Evolutionary conservation across 495 filamentous ascomycete species (phyloP), one percentile per base, ranked within the genome.

Genomic region (Hypoxylon lienhwacheense): DNA sequence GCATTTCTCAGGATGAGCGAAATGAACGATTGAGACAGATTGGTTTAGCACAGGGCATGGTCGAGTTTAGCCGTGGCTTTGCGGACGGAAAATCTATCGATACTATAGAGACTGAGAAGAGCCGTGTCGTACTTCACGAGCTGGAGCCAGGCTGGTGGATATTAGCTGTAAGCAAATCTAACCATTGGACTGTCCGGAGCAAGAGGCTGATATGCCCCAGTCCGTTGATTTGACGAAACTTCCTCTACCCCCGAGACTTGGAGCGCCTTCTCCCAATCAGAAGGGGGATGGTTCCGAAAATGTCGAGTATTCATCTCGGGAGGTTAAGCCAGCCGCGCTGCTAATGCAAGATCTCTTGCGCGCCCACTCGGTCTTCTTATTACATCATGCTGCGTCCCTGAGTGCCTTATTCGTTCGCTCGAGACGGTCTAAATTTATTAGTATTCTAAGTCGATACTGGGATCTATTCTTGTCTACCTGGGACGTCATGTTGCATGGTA

Each of bases 11-110:
- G 31, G 81, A 88, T 59, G 78, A 87, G 43, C 80, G 77, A 52
- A 95, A 97, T 67, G 86, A 92, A 72, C 85, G 81, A 55, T 70
- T 97, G 63, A 81, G 95, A 54, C 90, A 95, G 73, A 88, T 98
- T 67, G 93, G 93, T n/a, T 81, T 98, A 57, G 95, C 93, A 43
- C 93, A 99, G 75, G 93, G 91, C 45, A 96, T 97, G 83, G 89
- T 96, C 50, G 87, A 86, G 69, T 97, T 99, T 72, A 87, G 88
- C 55, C 88, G 85, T 57, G 87, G 85, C 55, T 97, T 97, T 66
- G 88, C 90, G 4, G 78, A 80, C 51, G 88, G 83, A 24, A 75
- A 85, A 52, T 66, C 89, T 11, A 76, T 97, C 11, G 88, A 95
- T 55, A 85, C 84, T 20, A 83, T 97, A 55, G 95, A 97, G 65